A percentile compares a stretch with the other conserved stretches of the same genome.
Evolutionary conservation across 83 land plant genomes (phyloP).

Genomic region (Picea abies): DNA sequence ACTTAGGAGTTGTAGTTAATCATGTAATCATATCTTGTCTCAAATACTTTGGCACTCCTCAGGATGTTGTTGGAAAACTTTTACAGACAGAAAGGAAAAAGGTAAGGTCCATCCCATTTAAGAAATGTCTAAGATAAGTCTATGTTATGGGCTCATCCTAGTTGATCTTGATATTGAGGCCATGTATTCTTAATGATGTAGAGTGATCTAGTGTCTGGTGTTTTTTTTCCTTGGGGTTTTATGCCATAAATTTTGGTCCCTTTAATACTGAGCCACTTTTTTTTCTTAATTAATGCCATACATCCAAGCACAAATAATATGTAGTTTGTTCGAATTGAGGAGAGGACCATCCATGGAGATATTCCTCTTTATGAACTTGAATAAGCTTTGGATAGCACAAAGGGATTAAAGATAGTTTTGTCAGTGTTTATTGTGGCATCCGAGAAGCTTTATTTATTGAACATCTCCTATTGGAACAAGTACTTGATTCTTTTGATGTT

Average conservation of each 20-base stretch:
- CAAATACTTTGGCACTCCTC: slow-evolving; percentile 74
- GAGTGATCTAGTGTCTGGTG: too few species aligned
- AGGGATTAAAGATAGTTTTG: slow-evolving; percentile 87
- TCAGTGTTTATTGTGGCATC: slow-evolving; percentile 85
- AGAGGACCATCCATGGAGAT: slow-evolving; percentile 58
- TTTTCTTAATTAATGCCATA: neutral
- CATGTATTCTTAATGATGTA: neutral
- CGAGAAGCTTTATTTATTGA: slow-evolving; percentile 89
- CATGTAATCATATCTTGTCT: slow-evolving; percentile 81
- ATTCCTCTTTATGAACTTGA: slow-evolving; percentile 84
- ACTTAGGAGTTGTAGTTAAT: slow-evolving; percentile 86
- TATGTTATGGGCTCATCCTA: neutral
- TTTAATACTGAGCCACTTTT: neutral
- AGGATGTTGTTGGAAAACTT: slow-evolving; percentile 87
- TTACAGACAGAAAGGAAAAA: slow-evolving; percentile 87
- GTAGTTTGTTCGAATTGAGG: slow-evolving; percentile 49
- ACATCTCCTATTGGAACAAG: slow-evolving; percentile 73
- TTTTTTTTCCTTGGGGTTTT: neutral
- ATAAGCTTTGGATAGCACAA: slow-evolving; percentile 80
- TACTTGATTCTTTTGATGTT: slow-evolving; percentile 84
- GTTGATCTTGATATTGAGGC: slow-evolving; percentile 3
- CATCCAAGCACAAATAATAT: slow-evolving; percentile 89
- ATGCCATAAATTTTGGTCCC: neutral
- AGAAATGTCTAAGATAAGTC: neutral
- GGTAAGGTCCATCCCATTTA: slow-evolving; percentile 31